These are phyloP conservation scores for Cyberlindnera maclurae DNA, from an alignment of 805 yeast genomes.

Conservation along the genomic window DNA sequence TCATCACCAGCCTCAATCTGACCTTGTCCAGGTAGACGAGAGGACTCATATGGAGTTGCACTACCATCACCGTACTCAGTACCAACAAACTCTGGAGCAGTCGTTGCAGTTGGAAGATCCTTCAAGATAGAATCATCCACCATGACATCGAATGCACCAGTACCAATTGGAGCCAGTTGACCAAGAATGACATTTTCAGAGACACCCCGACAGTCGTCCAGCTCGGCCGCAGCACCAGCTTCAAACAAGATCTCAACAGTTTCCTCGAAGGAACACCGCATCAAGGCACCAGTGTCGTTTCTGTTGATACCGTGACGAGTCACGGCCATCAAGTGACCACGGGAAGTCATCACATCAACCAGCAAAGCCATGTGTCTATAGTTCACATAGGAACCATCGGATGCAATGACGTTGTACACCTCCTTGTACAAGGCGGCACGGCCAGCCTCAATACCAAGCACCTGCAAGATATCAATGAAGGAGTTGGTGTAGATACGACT, in stretches of 20 bases:
- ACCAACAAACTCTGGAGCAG: constrained; percentile 29
- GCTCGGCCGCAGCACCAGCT: constrained; percentile 96
- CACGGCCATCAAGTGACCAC: constrained; percentile 97
- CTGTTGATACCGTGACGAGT: constrained; percentile 99
- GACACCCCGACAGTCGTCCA: constrained; percentile 97
- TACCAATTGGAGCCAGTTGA: constrained; percentile 97
- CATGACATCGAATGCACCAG: constrained; percentile 95
- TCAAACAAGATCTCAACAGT: constrained; percentile 96
- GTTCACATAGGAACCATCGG: constrained; percentile 98
- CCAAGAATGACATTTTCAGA: constrained; percentile 97
- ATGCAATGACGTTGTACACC: constrained; percentile 94
- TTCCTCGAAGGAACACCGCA: constrained; percentile 99
- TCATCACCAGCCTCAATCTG: constrained; percentile 59
- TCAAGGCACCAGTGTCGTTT: constrained; percentile 96
- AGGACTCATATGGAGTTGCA: constrained; percentile 73
- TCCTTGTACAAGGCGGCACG: constrained; percentile 91
- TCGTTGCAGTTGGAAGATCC: constrained; percentile 28
- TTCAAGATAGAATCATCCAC: constrained; percentile 85
- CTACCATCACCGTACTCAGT: constrained; percentile 54
- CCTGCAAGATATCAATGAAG: constrained; percentile 90
- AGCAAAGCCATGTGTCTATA: constrained; percentile 96
- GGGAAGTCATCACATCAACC: constrained; percentile 97
- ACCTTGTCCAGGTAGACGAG: constrained; percentile 72
- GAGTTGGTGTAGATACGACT: constrained; percentile 90
- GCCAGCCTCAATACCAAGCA: constrained; percentile 97